Conservation (phyloP, 2,329 filamentous ascomycete species). For the Paraconiothyrium sp. region DNA sequence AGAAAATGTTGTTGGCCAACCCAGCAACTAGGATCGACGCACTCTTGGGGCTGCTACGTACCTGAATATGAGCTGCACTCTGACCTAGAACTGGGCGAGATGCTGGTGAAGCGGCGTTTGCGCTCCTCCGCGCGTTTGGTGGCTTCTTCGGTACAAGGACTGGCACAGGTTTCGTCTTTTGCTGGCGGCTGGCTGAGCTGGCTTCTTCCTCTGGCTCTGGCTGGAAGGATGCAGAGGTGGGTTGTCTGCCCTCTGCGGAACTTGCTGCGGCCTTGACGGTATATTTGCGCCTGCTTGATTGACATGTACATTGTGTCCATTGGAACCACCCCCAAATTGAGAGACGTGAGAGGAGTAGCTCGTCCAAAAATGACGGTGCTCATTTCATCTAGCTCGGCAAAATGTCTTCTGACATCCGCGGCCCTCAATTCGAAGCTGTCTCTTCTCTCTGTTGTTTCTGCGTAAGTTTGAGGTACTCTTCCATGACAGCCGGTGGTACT, state of each 20-base stretch:
- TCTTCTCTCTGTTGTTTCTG: conserved; percentile 6
- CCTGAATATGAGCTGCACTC: neutral
- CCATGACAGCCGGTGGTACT: neutral
- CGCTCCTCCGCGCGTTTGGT: neutral
- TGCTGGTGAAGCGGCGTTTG: neutral
- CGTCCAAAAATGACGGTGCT: conserved; percentile 22
- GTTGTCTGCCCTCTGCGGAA: neutral
- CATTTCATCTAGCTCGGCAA: conserved; percentile 20
- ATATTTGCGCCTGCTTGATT: neutral
- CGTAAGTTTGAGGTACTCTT: neutral
- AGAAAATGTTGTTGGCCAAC: too few relatives aligned
- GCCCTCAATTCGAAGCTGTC: conserved; percentile 6
- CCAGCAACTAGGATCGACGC: neutral
- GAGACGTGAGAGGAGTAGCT: neutral
- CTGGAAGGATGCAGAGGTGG: neutral
- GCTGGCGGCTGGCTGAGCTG: neutral
- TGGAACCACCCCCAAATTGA: neutral
- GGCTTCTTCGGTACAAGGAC: neutral
- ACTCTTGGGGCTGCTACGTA: neutral
- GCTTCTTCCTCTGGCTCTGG: neutral
- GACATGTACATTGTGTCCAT: neutral
- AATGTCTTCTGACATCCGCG: neutral
- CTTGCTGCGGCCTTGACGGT: neutral
- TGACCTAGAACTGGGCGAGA: neutral
- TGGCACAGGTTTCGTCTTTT: neutral